A percentile compares a stretch with the other conserved stretches of the same genome.
Conservation (phyloP, 2,329 filamentous ascomycete genomes). For the Orbilia oligospora region DNA sequence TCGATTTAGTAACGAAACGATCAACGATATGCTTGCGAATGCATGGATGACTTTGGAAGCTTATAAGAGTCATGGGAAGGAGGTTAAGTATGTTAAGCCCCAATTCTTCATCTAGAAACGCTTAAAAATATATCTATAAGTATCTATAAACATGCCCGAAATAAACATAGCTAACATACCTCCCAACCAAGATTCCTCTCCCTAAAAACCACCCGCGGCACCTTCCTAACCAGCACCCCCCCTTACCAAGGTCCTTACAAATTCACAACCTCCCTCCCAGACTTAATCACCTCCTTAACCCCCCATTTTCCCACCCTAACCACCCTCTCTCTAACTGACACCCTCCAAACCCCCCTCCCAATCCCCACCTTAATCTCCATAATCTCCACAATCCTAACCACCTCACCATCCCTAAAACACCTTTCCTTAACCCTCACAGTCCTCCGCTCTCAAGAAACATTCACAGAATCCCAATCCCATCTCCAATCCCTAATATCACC, state of each 20-base stretch:
- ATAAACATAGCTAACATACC: too few species aligned
- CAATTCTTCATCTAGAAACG: too few species aligned
- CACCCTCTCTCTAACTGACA: not conserved
- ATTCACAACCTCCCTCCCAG: not conserved
- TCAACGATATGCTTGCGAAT: not conserved
- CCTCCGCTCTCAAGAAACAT: not conserved
- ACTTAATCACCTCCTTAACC: not conserved
- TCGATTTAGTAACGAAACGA: not conserved
- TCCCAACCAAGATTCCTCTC: slow-evolving; percentile 18
- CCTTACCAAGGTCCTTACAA: not conserved
- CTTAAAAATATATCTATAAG: too few species aligned
- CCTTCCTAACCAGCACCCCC: not conserved
- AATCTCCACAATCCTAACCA: not conserved
- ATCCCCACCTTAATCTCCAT: not conserved
- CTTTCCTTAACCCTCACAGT: not conserved
- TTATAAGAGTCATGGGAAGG: slow-evolving; percentile 2
- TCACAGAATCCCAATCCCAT: not conserved
- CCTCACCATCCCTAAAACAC: slow-evolving; percentile 12
- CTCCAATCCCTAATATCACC: not conserved
- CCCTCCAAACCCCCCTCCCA: not conserved
- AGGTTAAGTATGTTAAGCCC: slow-evolving; percentile 9
- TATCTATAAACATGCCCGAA: too few species aligned
- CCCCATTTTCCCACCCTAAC: not conserved
- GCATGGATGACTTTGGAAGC: slow-evolving; percentile 1
- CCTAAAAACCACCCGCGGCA: slow-evolving; percentile 19